Evolutionary conservation across 139 green algal species (phyloP).

Genomic region (Chlamydomonas incerta): DNA sequence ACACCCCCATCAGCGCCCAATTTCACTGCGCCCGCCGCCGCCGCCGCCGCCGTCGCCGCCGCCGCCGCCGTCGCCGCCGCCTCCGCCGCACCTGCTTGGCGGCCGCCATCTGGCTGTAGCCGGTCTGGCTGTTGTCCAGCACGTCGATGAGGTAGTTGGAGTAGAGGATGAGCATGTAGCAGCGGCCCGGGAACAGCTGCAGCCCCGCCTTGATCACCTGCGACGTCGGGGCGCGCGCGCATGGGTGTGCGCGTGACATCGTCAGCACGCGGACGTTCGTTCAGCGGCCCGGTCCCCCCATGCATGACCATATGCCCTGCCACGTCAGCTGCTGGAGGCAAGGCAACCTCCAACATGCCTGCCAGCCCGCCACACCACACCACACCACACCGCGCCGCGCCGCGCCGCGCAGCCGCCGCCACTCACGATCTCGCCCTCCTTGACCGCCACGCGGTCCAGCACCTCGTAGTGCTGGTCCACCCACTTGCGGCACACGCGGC

Average conservation of each 20-base stretch:
- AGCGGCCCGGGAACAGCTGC: conserved; percentile 40
- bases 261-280: no score
- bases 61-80: no score
- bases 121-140: conserved; percentile 42
- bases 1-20: no score
- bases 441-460: conserved; percentile 45
- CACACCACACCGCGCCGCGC: background rate
- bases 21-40: no score
- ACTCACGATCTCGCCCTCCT: conserved; percentile 60
- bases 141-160: conserved; percentile 62
- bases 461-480: conserved; percentile 49
- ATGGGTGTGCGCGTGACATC: no score
- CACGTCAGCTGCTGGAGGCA: background rate
- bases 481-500: conserved; percentile 53
- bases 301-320: no score
- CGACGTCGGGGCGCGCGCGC: no score
- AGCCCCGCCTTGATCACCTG: no score
- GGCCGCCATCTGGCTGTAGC: conserved; percentile 39
- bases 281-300: no score
- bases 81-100: conserved; percentile 39
- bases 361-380: background rate
- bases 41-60: no score
- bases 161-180: conserved; percentile 57
- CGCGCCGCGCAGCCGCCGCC: background rate
- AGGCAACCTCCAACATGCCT: no score